Conservation (phyloP, 129 eudicot genomes). For the Artemisia tridentata region DNA sequence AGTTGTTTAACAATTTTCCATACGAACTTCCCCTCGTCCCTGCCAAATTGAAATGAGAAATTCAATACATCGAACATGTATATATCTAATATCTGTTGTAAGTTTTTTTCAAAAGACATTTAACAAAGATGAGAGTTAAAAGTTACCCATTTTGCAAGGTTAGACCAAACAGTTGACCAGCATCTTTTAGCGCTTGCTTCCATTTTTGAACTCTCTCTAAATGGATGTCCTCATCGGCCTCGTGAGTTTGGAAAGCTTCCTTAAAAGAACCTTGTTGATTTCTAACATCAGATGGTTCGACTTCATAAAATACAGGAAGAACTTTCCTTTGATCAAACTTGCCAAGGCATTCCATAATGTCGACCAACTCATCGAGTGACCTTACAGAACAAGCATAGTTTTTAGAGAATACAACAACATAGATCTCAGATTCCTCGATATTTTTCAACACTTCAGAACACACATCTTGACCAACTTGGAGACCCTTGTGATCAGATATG, state of each 20-base stretch:
- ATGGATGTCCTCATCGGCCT: background rate
- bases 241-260: slow-evolving; percentile 12
- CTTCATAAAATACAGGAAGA: background rate
- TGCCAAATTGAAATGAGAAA: background rate
- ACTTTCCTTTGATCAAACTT: background rate
- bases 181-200: background rate
- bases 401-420: slow-evolving; percentile 20
- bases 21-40: slow-evolving; percentile 23
- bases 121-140: background rate
- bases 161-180: background rate
- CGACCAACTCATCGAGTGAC: background rate
- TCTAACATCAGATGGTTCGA: background rate
- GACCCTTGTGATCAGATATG: too few relatives aligned
- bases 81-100: background rate
- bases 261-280: background rate
- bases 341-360: background rate
- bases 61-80: background rate
- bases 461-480: background rate
- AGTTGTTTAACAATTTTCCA: slow-evolving; percentile 12
- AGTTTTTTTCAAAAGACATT: background rate
- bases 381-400: slow-evolving; percentile 12
- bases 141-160: background rate
- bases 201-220: slow-evolving; percentile 10
- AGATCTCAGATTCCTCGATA: slow-evolving; percentile 23
- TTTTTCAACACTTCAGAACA: background rate